phyloP scores from a whole-genome alignment of 2,329 filamentous ascomycete species.

The Xylariaceae sp. region DNA sequence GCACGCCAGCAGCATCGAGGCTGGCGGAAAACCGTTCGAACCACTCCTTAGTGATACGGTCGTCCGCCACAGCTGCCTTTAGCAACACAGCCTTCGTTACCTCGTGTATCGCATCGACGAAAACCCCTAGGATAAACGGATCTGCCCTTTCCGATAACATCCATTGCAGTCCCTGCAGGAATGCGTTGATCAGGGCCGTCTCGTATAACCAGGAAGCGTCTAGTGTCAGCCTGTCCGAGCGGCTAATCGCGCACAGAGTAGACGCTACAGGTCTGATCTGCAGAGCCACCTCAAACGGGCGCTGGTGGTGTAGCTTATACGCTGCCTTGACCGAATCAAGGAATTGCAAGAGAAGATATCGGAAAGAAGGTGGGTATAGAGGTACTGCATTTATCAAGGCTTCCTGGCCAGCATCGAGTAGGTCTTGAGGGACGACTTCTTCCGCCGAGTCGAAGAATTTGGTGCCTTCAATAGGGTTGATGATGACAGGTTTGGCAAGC shows the following conservation, averaged over 20 bases:
- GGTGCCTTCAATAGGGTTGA: constrained; percentile 22
- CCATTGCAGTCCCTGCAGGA: constrained; percentile 26
- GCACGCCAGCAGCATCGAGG: constrained; percentile 13
- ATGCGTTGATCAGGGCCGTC: constrained; percentile 33
- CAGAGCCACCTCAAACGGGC: constrained; percentile 14
- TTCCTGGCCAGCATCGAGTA: constrained; percentile 23
- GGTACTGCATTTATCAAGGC: constrained; percentile 25
- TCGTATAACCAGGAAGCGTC: constrained; percentile 35
- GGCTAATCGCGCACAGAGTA: constrained; percentile 45
- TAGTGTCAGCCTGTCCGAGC: constrained; percentile 35
- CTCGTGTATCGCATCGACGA: constrained; percentile 27
- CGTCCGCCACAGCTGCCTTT: constrained; percentile 8
- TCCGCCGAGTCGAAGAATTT: constrained; percentile 13
- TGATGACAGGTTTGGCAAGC: constrained; percentile 24
- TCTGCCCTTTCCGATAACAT: constrained; percentile 20
- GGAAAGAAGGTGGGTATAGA: constrained; percentile 27
- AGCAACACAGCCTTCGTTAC: constrained; percentile 17
- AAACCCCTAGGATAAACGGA: constrained; percentile 22
- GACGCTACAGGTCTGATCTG: constrained; percentile 35
- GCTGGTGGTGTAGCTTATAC: constrained; percentile 17
- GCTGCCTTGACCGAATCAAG: constrained; percentile 23
- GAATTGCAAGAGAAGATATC: constrained; percentile 26
- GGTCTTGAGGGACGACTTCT: constrained; percentile 14
- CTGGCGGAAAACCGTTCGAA: constrained; percentile 11
- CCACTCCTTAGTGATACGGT: constrained; percentile 19